These are phyloP conservation scores for Dothistroma pini DNA, from an alignment of 2,329 filamentous ascomycete genomes.

Conservation along the genomic window DNA sequence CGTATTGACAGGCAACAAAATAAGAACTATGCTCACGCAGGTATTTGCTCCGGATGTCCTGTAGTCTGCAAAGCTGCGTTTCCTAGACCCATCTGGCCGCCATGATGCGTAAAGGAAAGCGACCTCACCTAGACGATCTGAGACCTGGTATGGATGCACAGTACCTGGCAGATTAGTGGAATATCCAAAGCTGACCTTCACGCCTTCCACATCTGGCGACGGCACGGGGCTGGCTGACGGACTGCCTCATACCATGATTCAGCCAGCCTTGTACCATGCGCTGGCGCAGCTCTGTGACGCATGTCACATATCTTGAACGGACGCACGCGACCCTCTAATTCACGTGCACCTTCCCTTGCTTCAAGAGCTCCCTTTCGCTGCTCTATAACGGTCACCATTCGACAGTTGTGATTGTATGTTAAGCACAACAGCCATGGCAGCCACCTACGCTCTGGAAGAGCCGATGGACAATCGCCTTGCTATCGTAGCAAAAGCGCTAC, in stretches of 20 bases:
- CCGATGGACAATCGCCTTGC: constrained; percentile 11
- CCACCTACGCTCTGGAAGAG: constrained; percentile 8
- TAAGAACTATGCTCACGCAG: background rate
- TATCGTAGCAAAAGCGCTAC: constrained; percentile 6
- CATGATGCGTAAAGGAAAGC: background rate
- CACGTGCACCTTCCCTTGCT: background rate
- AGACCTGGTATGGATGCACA: too few species aligned
- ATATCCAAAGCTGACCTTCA: background rate
- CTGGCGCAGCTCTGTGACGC: background rate
- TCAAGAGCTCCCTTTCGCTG: background rate
- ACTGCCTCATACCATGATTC: background rate
- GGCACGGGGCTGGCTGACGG: background rate
- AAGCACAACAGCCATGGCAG: constrained; percentile 1
- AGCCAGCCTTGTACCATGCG: background rate
- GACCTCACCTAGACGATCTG: too few species aligned
- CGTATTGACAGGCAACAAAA: background rate
- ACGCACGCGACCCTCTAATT: background rate
- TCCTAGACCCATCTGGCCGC: background rate
- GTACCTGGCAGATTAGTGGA: too few species aligned
- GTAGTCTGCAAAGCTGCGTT: background rate
- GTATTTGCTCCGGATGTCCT: background rate
- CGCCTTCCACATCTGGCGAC: background rate
- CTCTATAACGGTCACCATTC: background rate
- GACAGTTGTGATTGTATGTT: background rate
- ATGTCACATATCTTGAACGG: background rate